Evolutionary conservation across 2,329 filamentous ascomycete species (phyloP).

Genomic region (Gliomastix tumulicola): DNA sequence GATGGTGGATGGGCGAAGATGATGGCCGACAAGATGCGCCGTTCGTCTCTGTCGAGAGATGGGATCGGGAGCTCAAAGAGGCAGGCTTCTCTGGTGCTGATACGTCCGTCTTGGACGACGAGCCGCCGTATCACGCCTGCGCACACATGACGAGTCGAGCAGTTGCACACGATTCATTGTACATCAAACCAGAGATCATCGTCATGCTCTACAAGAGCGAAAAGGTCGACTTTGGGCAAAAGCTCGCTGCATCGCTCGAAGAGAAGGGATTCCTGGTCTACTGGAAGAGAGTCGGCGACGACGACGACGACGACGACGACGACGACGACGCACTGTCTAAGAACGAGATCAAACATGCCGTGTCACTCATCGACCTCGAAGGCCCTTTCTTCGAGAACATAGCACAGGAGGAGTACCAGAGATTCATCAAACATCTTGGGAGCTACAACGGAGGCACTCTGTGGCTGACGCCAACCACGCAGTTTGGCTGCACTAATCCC

Average conservation of each 20-base stretch:
- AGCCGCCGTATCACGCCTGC: neutral
- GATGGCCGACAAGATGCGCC: slow-evolving; percentile 17
- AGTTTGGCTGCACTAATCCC: slow-evolving; percentile 1
- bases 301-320: too few relatives aligned
- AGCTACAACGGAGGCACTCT: neutral
- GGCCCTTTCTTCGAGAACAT: too few relatives aligned
- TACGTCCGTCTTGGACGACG: neutral
- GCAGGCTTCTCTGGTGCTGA: slow-evolving; percentile 13
- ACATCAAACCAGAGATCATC: neutral
- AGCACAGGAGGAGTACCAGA: neutral
- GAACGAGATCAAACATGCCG: neutral
- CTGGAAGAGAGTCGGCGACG: too few relatives aligned
- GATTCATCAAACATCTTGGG: neutral
- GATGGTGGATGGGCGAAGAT: slow-evolving; percentile 25
- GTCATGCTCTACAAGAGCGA: neutral
- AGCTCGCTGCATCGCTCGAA: neutral
- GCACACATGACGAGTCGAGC: neutral
- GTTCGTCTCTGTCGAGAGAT: slow-evolving; percentile 12
- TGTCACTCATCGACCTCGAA: neutral
- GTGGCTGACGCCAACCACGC: neutral
- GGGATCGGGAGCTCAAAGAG: slow-evolving; percentile 15
- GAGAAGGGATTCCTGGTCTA: too few relatives aligned
- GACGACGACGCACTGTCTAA: too few relatives aligned
- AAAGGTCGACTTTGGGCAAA: neutral
- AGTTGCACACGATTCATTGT: neutral